Conservation (phyloP, 257 asterid genomes). For the Ajuga chamaepitys region DNA sequence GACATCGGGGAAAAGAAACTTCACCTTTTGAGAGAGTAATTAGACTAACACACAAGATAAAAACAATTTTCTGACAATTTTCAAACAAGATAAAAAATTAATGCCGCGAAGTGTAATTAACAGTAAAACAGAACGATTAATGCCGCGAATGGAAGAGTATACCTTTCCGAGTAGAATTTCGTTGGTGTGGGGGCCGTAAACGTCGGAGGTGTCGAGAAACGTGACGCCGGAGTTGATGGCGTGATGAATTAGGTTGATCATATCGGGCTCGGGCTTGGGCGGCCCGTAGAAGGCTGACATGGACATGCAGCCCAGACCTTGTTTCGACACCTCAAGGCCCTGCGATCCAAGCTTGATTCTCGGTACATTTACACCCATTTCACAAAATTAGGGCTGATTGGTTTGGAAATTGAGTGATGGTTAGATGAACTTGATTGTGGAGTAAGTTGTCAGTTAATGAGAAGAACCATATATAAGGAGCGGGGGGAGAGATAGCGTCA, state of each 20-base stretch:
- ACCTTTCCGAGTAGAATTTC: constrained; percentile 28
- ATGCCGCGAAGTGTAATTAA: neutral
- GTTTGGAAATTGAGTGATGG: neutral
- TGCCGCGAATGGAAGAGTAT: neutral
- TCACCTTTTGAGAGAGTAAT: too few relatives aligned
- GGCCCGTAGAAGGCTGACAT: constrained; percentile 18
- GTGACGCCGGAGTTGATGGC: constrained; percentile 27
- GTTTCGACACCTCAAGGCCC: constrained; percentile 26
- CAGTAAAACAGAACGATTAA: too few relatives aligned
- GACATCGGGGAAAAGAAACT: neutral
- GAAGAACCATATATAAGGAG: neutral
- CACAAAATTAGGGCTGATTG: neutral
- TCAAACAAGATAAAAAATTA: neutral
- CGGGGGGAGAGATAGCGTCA: too few relatives aligned
- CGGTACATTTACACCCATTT: constrained; percentile 16
- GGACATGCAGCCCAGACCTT: constrained; percentile 27
- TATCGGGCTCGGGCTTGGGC: constrained; percentile 22
- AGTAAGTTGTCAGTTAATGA: neutral
- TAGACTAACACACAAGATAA: too few relatives aligned
- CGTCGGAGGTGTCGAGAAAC: constrained; percentile 29
- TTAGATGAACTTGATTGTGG: neutral
- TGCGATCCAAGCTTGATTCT: constrained; percentile 25
- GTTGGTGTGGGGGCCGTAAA: constrained; percentile 28
- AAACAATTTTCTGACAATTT: neutral
- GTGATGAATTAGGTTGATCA: constrained; percentile 27